Conservation (phyloP, 1,284 basidiomycete genomes). For the Macrocystidia cucumis region DNA sequence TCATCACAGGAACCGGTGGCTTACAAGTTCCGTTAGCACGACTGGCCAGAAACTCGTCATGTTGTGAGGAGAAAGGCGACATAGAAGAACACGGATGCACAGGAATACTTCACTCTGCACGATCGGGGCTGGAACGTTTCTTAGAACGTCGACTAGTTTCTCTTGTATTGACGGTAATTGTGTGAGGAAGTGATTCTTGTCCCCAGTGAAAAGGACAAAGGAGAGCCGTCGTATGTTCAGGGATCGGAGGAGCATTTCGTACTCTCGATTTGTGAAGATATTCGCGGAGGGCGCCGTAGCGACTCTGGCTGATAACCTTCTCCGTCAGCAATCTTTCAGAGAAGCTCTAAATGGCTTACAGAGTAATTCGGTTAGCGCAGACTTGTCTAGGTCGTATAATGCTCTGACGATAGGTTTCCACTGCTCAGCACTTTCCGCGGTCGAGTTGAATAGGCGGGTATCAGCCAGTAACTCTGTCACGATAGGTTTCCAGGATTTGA, state of each 20-base stretch:
- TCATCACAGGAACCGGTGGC: slow-evolving; percentile 21
- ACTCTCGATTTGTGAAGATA: slow-evolving; percentile 94
- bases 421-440: slow-evolving; percentile 41
- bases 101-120: slow-evolving; percentile 95
- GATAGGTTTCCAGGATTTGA: slow-evolving; percentile 81
- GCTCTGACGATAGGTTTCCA: slow-evolving; percentile 82
- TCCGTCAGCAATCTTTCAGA: too few species aligned
- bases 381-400: slow-evolving; percentile 83
- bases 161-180: slow-evolving; percentile 94
- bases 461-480: slow-evolving; percentile 84
- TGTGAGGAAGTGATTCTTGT: slow-evolving; percentile 85
- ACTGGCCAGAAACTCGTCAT: slow-evolving; percentile 97
- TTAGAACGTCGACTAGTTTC: slow-evolving; percentile 90
- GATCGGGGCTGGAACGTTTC: slow-evolving; percentile 73
- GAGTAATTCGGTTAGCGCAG: slow-evolving; percentile 79
- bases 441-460: slow-evolving; percentile 79
- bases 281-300: slow-evolving; percentile 86
- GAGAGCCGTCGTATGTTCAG: slow-evolving; percentile 85
- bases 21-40: slow-evolving; percentile 84
- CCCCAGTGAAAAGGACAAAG: slow-evolving; percentile 78
- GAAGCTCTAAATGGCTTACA: slow-evolving; percentile 33
- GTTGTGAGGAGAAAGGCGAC: slow-evolving; percentile 88
- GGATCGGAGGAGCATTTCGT: slow-evolving; percentile 87
- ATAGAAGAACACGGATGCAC: slow-evolving; percentile 87
- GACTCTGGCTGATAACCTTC: slow-evolving; percentile 63